Base-by-base conservation (phyloP, 805 yeast genomes). In the Saccharomycopsis oosterbeekiorum region DNA sequence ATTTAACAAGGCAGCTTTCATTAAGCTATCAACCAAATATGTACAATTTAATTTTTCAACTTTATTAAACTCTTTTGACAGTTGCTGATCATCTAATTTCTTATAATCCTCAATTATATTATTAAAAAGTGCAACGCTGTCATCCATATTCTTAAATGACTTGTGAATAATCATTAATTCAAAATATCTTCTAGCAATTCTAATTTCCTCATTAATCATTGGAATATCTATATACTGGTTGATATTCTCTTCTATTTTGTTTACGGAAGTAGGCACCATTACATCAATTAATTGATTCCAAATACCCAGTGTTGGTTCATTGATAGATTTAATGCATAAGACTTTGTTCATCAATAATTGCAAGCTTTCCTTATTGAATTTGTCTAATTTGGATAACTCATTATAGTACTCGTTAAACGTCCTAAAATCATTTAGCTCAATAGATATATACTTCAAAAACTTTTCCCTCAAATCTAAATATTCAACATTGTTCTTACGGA, bases 11-110 rank as follows among this genome's bases (percentile, higher is more conserved):
- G 58, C 51, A 10, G 57, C 60, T 26, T 63, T 63, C 14, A 63
- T 59, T 36, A 63, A 56, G 12, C 64, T 19, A 55, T 63, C 65
- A 19, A 60, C 61, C 40, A 59, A 39, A 41, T 12, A 40, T 4
- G 29, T 51, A 19, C 56, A 51, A 10, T 15, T 58, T 14, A 17
- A 9, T 6, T 21, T 26, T 15, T 41, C 36, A 15, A 24, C 37
- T 51, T 39, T 24, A 17, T 12, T 14, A 9, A 26, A 40, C 1
- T 15, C 26, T 5, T 34, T 37, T 34, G 19, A 9, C 34, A 24
- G 5, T 10, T n/a, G 24, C 19, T 36, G 24, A 14, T 19, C 37
- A 50, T 55, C 61, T 6, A 43, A 14, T 21, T 58, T 61, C n/a
- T 58, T 53, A 21, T 54, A 53, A 43, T 37, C 24, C 36, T 36